Base-by-base conservation (phyloP, 208 protist species). In the Trypanosoma melophagium region DNA sequence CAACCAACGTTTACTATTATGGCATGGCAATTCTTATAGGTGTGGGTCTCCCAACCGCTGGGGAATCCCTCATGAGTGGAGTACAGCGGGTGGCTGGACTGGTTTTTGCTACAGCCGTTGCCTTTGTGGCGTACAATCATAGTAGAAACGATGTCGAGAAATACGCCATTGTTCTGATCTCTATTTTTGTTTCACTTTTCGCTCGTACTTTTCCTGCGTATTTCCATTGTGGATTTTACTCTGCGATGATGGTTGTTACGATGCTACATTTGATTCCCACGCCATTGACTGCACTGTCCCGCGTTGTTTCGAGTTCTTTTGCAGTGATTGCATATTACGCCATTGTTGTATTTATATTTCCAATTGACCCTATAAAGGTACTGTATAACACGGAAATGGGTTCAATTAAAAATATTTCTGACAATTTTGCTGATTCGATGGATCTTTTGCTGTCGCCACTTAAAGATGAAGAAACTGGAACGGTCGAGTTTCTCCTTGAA, bases 11-110 rank as follows among this genome's bases (percentile, higher is more conserved):
- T 2, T 88, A 89, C 60, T 89, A 83, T 69, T 92, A 89, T 59
- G 83, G 82, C 3, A 89, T 92, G 82, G 71, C 76, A 13, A 92
- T 92, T 65, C 66, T 92, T 14, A 79, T 92, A 24, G 76, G 79
- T 22, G 73, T 92, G 3, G 78, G 71, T 2, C 66, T 77, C 69
- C 86, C 74, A 42, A 89, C 86, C 0, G 80, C 78, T 3, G 74
- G 76, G 16, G 86, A 92, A 49, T 86, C 86, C 13, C 70, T 92
- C 54, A 58, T 80, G 25, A 68, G 73, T 9, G 78, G 75, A 28
- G 70, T 86, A 14, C 80, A 91, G 64, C 85, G 82, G 50, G 71
- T 91, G 12, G 78, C 77, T 4, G 85, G 85, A 25, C 76, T 88
- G 52, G 66, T 67, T 25, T 77, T 80, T 65, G 79, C 76, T 12